Base-by-base conservation (phyloP, 345 rosid genomes). In the Turritis glabra region DNA sequence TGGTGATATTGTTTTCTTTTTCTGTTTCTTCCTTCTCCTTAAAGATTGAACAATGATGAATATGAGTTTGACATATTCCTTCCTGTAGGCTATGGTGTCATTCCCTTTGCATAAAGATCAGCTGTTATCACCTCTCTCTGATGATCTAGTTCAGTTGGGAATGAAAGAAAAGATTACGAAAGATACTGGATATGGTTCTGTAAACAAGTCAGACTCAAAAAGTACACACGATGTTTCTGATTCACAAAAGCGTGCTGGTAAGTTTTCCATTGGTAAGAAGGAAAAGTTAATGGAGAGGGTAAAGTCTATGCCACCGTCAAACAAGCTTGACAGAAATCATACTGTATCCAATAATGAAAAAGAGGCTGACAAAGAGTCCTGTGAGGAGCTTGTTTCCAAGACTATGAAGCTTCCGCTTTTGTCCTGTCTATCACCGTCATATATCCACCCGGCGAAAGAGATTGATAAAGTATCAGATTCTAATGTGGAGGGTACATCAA, bases 61-160 rank as follows among this genome's bases (percentile, higher is more conserved):
- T 58, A 46, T 44, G 40, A 77, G 50, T 43, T 40, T 65, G 77
- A 33, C 22, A 55, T 21, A 3, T 35, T 64, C 56, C 30, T 61
- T 78, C 80, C 70, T 76, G 78, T 90, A 95, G 99, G 80, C 86
- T 50, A 95, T 95, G 96, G 89, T 93, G 69, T 86, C 90, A 27
- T 84, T 80, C 78, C 89, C 91, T 10, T 72, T 83, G 67, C 85
- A 32, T 66, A 93, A 81, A 72, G 82, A 77, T 40, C 68, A 74
- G 55, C 61, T 90, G 62, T 82, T 92, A 70, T 95, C 99, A 17
- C 99, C 99, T 63, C 98, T 95, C 75, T 76, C 96, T 18, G 85
- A 84, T 71, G 77, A 81, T 78, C 77, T 92, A 7, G 73, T 88
- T 84, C 82, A 63, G 67, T 71, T 94, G 50, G 77, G 77, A 50